Conservation (phyloP, 1,284 basidiomycete genomes). For the Sporisorium scitamineum region DNA sequence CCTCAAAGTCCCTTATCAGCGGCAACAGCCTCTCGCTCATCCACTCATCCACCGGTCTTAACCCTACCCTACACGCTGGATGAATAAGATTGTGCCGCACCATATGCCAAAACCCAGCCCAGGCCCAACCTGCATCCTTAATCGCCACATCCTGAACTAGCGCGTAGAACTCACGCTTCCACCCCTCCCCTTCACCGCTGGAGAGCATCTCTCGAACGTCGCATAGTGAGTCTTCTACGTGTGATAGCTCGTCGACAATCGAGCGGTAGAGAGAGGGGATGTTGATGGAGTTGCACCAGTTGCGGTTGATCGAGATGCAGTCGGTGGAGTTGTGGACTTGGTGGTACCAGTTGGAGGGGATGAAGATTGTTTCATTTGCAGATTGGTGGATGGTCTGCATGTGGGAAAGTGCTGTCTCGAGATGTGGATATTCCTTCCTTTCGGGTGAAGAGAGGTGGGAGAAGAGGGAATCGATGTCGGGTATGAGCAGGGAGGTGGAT, state of each 20-base stretch:
- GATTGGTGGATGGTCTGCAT: conserved; percentile 27
- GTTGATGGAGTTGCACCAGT: conserved; percentile 73
- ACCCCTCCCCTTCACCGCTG: conserved; percentile 1
- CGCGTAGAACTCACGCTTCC: conserved; percentile 51
- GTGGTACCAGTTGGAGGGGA: conserved; percentile 69
- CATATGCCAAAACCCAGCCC: conserved; percentile 66
- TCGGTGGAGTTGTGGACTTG: conserved; percentile 67
- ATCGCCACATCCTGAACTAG: conserved; percentile 56
- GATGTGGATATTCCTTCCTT: conserved; percentile 2
- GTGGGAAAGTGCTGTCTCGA: conserved; percentile 7
- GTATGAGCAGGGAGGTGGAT: conserved; percentile 58
- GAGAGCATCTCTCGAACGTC: conserved; percentile 72
- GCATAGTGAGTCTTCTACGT: conserved; percentile 70
- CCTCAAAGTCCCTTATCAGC: conserved; percentile 20
- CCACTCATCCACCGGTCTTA: conserved; percentile 17
- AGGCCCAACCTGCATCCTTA: conserved; percentile 65
- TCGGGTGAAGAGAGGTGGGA: background rate
- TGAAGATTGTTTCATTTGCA: conserved; percentile 59
- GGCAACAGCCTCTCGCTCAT: conserved; percentile 16
- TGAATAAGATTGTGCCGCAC: conserved; percentile 38
- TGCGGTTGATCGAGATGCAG: conserved; percentile 63
- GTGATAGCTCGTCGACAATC: conserved; percentile 68
- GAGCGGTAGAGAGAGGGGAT: conserved; percentile 71
- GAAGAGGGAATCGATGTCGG: conserved; percentile 15
- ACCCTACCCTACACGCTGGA: conserved; percentile 13